Conservation (phyloP, 257 asterid species). For the Solanum ossicruentum region DNA sequence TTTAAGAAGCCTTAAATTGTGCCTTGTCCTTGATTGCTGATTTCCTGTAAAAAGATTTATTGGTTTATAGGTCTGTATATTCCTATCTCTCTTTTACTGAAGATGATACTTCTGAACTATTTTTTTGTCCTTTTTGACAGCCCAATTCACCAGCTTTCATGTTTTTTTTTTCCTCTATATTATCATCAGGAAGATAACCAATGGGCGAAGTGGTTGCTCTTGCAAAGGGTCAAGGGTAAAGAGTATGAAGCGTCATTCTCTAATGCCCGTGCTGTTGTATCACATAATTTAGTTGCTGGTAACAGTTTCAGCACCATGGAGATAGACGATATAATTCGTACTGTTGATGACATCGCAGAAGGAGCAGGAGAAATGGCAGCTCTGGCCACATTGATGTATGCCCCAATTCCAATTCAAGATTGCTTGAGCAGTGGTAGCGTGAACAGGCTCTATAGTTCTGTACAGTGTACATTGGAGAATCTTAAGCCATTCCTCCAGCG, state of each 20-base stretch:
- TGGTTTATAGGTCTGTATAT: background rate
- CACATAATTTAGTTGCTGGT: conserved; percentile 52
- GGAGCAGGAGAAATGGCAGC: conserved; percentile 98
- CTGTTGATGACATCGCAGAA: conserved; percentile 98
- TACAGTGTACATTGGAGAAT: conserved; percentile 96
- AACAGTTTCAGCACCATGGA: conserved; percentile 46
- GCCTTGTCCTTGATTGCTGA: background rate
- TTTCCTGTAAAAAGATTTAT: background rate
- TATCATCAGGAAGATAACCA: conserved; percentile 71
- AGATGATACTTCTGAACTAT: background rate
- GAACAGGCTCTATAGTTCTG: conserved; percentile 68
- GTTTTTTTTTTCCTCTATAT: background rate
- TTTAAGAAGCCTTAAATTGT: background rate
- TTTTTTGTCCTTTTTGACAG: background rate
- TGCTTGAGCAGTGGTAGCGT: conserved; percentile 94
- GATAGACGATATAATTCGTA: conserved; percentile 54
- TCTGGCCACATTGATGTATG: conserved; percentile 88
- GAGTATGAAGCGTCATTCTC: conserved; percentile 94
- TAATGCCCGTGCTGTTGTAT: conserved; percentile 84
- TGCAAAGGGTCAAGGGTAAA: conserved; percentile 77
- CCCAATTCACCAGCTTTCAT: background rate
- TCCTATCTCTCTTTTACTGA: background rate
- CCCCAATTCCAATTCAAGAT: conserved; percentile 82
- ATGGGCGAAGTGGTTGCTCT: conserved; percentile 83
- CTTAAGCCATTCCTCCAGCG: conserved; percentile 85